Base-by-base conservation (phyloP, 371 early-diverging fungal genomes). In the Mucor sp. region DNA sequence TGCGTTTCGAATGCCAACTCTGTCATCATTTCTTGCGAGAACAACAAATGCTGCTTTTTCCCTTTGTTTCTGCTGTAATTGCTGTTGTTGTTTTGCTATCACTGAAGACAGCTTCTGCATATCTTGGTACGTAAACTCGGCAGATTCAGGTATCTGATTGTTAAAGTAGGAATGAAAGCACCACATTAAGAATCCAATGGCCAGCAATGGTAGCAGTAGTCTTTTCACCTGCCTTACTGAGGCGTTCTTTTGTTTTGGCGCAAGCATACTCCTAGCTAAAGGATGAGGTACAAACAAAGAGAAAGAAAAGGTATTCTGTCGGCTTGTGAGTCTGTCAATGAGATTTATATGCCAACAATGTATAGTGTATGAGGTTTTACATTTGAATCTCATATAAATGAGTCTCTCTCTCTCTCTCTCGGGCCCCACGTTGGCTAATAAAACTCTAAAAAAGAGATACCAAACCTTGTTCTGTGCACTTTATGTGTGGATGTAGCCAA, bases 1-100 rank as follows among this genome's bases (percentile, higher is more conserved):
- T n/a, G 50, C 50, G 14, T 50, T 25, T 17, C 78, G 72, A 66
- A 97, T 85, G 3, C 87, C 90, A 47, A 89, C 72, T 57, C 94
- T 65, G 47, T 98, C 97, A 11, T 74, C 66, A 78, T 97, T 96
- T 64, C 94, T 81, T 11, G 89, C 87, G 21, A 93, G 80, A 8
- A 91, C 79, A 14, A 91, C 92, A 71, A 85, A 80, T 32, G 74
- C 75, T 12, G 83, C 83, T 11, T 73, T 72, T 4, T 50, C 50
- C 11, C 50, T 50, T 25, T 50, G 50, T 12, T 50, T 25, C 21
- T 50, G 50, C 25, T 50, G 23, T 4, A 50, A 50, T 11, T 50
- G 21, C 25, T 25, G 50, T 2, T 50, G 50, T 5, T 50, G 50
- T 19, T 50, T 50, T 50, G 50, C 25, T 11, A 50, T 21, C 23